These are phyloP conservation scores for Termitomyces sp. DNA, from an alignment of 768 basidiomycete genomes.

Conservation along the genomic window DNA sequence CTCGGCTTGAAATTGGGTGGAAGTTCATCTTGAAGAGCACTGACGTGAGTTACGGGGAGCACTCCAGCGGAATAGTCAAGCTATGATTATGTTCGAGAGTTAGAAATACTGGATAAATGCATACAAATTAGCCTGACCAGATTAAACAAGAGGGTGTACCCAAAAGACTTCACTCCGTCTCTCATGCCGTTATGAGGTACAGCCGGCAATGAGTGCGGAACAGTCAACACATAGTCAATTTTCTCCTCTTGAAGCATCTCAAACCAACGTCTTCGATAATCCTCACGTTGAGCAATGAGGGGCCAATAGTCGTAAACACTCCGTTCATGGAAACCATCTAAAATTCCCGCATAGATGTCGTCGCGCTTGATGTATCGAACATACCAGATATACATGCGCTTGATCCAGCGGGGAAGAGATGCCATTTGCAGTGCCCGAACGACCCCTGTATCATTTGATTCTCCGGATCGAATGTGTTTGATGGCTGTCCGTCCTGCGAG, in stretches of 20 bases:
- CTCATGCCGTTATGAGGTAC: slow-evolving; percentile 52
- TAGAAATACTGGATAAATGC: background rate
- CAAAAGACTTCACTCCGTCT: slow-evolving; percentile 48
- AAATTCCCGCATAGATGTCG: slow-evolving; percentile 48
- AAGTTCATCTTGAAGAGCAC: slow-evolving; percentile 39
- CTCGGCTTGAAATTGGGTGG: slow-evolving; percentile 29
- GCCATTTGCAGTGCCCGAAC: slow-evolving; percentile 34
- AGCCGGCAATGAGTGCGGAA: slow-evolving; percentile 55
- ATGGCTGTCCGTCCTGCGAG: slow-evolving; percentile 11
- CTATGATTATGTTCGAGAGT: slow-evolving; percentile 18
- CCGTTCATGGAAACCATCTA: slow-evolving; percentile 45
- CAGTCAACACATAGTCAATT: slow-evolving; percentile 58
- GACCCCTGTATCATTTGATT: slow-evolving; percentile 17
- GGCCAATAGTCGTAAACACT: slow-evolving; percentile 42
- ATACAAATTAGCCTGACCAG: slow-evolving; percentile 33
- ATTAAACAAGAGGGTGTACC: slow-evolving; percentile 64
- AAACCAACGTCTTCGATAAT: slow-evolving; percentile 39
- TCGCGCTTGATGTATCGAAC: slow-evolving; percentile 50
- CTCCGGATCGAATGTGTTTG: slow-evolving; percentile 11
- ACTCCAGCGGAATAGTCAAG: slow-evolving; percentile 54
- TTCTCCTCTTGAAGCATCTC: slow-evolving; percentile 36
- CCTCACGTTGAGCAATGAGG: slow-evolving; percentile 45
- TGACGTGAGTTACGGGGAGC: slow-evolving; percentile 54
- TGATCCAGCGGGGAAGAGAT: slow-evolving; percentile 44
- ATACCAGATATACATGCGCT: slow-evolving; percentile 48